Conservation (phyloP, 768 basidiomycete genomes). For the Russula brevipes region DNA sequence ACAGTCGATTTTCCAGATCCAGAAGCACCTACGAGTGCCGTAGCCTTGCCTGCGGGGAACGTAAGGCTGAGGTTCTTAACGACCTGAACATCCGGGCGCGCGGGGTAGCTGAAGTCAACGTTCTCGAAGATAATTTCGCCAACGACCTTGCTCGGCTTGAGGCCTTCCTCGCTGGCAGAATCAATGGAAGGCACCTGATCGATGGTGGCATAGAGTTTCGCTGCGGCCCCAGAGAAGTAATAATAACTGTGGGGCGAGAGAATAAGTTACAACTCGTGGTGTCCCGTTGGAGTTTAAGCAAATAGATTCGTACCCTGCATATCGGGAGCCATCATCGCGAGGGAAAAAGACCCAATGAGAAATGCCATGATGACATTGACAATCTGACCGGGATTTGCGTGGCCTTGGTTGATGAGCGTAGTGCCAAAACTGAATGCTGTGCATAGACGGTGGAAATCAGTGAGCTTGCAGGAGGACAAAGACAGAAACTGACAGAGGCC, state of each 20-base stretch:
- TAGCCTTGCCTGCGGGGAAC: slow-evolving; percentile 50
- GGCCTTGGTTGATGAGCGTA: slow-evolving; percentile 59
- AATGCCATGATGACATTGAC: slow-evolving; percentile 78
- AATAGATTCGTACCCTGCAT: slow-evolving; percentile 43
- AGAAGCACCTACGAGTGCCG: slow-evolving; percentile 39
- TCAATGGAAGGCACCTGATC: slow-evolving; percentile 87
- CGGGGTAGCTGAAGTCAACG: slow-evolving; percentile 81
- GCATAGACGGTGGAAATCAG: not conserved
- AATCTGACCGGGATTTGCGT: slow-evolving; percentile 61
- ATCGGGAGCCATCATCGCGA: slow-evolving; percentile 77
- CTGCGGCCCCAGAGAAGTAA: slow-evolving; percentile 81
- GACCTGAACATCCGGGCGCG: slow-evolving; percentile 71
- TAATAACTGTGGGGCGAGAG: slow-evolving; percentile 47
- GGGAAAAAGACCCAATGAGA: slow-evolving; percentile 82
- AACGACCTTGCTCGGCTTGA: slow-evolving; percentile 57
- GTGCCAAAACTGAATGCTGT: slow-evolving; percentile 85
- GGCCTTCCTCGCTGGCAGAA: slow-evolving; percentile 60
- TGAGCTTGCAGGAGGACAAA: not conserved
- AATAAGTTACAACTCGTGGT: slow-evolving; percentile 5
- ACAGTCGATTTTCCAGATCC: slow-evolving; percentile 40
- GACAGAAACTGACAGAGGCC: slow-evolving; percentile 45
- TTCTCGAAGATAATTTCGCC: slow-evolving; percentile 71
- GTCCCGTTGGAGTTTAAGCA: not conserved
- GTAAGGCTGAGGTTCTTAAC: slow-evolving; percentile 62
- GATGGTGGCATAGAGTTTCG: slow-evolving; percentile 86